Evolutionary conservation across 306 rosid species (phyloP), one percentile per base, ranked within the genome.

Genomic region (Cucumis melo): DNA sequence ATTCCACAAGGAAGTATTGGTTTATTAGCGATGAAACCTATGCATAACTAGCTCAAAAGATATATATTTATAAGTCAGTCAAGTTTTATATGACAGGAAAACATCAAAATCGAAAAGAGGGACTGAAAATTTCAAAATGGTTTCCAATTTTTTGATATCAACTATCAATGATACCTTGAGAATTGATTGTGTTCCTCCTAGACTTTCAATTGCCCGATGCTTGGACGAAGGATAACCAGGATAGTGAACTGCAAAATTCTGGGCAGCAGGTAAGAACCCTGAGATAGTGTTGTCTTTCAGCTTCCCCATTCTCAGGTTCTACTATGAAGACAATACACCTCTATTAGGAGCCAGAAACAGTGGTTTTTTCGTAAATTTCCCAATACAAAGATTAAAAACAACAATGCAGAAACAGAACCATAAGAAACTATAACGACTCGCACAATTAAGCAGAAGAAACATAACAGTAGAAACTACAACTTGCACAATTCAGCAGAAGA

Each of bases 151-250:
- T 19, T 58, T 55, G 56, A 34, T 32, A 19, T 32, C 38, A 51
- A 20, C 41, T 6, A 60, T 38, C 38, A 59, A 17, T 34, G 7
- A 56, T 77, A 92, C 98, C 95, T 87, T 88, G 12, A 76, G 88
- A 41, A 93, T 89, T 62, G 78, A 83, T 84, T 87, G 87, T 41
- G 71, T 60, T 80, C 98, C 98, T 12, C 96, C 96, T 0, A 93
- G 91, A 10, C 95, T 89, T 34, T 88, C 83, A 7, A 89, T 5
- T 7, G 93, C 93, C 12, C 87, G 86, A 16, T 88, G 83, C 41
- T 81, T 72, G 17, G 95, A 86, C 2, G 83, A 87, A 76, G 96
- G 91, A 82, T 93, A 93, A 38, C 89, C 93, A 53, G 98, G 98
- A 83, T 85, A 91, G 81, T 88, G 87, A 38, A 91, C 85, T 15